Evolutionary conservation across 257 asterid species (phyloP).

Genomic region (Rubia yunnanensis): DNA sequence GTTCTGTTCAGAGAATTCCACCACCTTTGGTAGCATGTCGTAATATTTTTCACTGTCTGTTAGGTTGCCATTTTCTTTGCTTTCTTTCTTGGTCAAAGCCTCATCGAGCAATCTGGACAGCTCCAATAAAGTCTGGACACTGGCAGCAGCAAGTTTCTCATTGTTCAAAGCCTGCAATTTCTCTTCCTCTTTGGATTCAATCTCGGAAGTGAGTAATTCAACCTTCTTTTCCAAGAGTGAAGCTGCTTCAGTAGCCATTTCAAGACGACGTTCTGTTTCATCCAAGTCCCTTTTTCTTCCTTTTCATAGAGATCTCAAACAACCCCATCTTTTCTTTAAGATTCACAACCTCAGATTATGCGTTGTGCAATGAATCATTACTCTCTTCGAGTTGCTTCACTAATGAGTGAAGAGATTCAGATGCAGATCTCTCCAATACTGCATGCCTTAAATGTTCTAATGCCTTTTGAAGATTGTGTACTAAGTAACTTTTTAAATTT

Average conservation of each 20-base stretch:
- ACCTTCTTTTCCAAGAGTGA: conserved; percentile 48
- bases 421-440: conserved; percentile 84
- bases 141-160: conserved; percentile 74
- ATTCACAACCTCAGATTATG: conserved; percentile 55
- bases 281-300: conserved; percentile 66
- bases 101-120: conserved; percentile 67
- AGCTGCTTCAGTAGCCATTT: conserved; percentile 56
- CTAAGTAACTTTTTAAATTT: too few relatives aligned
- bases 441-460: too few relatives aligned
- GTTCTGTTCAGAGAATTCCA: conserved; percentile 81
- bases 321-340: conserved; percentile 75
- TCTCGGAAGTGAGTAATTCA: conserved; percentile 53
- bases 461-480: too few relatives aligned
- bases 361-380: conserved; percentile 60
- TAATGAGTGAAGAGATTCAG: conserved; percentile 69
- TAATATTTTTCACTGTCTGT: conserved; percentile 74
- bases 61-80: conserved; percentile 49
- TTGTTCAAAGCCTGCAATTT: conserved; percentile 52
- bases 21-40: conserved; percentile 85
- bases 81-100: conserved; percentile 44
- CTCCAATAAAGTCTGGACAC: conserved; percentile 56
- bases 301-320: conserved; percentile 55
- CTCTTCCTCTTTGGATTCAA: conserved; percentile 61
- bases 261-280: conserved; percentile 48
- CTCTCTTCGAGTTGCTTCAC: conserved; percentile 80